A percentile compares a stretch with the other conserved stretches of the same genome.
phyloP scores from a whole-genome alignment of 2,329 filamentous ascomycete species.

The Magnaporthales sp. region DNA sequence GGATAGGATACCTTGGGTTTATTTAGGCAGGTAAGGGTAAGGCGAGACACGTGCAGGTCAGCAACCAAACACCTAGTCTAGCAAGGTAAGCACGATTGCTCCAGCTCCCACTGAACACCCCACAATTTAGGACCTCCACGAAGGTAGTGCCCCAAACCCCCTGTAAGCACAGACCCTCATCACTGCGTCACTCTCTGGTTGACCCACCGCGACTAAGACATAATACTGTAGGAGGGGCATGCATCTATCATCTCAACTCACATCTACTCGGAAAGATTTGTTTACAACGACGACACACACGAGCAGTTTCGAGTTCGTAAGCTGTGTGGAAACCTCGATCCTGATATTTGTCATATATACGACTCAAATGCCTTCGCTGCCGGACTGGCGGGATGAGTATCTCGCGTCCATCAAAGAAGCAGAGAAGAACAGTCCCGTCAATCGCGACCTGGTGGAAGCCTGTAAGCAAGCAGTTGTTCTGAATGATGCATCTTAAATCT shows the following conservation, averaged over 20 bases:
- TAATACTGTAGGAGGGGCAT: neutral
- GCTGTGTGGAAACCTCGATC: slow-evolving; percentile 1
- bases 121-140: neutral
- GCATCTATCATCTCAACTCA: neutral
- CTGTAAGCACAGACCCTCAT: neutral
- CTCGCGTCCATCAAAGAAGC: slow-evolving; percentile 65
- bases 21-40: neutral
- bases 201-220: neutral
- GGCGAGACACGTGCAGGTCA: neutral
- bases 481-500: neutral
- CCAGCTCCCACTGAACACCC: neutral
- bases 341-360: neutral
- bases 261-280: neutral
- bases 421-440: slow-evolving; percentile 53
- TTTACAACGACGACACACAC: neutral
- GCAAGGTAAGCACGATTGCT: neutral
- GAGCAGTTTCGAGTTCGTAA: neutral
- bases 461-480: slow-evolving; percentile 40
- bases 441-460: slow-evolving; percentile 63
- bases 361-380: slow-evolving; percentile 27
- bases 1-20: neutral
- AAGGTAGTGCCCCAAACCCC: neutral
- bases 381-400: slow-evolving; percentile 77
- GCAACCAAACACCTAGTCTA: neutral
- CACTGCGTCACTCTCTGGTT: neutral